Percentiles rank a stretch among this genome's conserved stretches.
These are phyloP conservation scores for Elongisporangium anandrum DNA, from an alignment of 352 stramenopile species.

Conservation along the genomic window DNA sequence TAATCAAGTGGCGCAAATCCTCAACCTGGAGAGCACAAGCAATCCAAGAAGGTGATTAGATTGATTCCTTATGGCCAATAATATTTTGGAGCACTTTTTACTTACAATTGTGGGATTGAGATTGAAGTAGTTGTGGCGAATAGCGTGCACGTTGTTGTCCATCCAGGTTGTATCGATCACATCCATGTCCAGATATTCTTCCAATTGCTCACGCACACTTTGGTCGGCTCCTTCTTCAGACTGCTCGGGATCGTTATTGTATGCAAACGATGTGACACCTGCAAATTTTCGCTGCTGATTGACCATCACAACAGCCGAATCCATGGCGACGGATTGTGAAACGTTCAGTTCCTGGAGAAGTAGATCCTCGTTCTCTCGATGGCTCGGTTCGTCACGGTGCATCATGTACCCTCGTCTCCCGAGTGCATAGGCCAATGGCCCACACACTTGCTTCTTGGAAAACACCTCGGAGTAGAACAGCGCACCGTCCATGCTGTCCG, in stretches of 20 bases:
- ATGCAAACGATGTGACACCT: slow-evolving; percentile 52
- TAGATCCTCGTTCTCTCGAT: not conserved
- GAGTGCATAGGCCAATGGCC: slow-evolving; percentile 46
- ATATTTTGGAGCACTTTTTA: not conserved
- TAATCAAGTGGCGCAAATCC: slow-evolving; percentile 24
- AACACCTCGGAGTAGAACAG: slow-evolving; percentile 71
- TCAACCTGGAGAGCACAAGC: slow-evolving; percentile 24
- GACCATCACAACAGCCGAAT: slow-evolving; percentile 10
- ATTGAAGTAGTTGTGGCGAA: slow-evolving; percentile 74
- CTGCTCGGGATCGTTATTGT: slow-evolving; percentile 23
- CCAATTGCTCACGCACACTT: not conserved
- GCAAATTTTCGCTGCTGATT: slow-evolving; percentile 52
- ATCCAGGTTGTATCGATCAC: slow-evolving; percentile 79
- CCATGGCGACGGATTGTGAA: not conserved
- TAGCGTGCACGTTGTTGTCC: slow-evolving; percentile 64
- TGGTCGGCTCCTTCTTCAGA: slow-evolving; percentile 1
- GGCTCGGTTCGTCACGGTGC: slow-evolving; percentile 26
- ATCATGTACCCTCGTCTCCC: slow-evolving; percentile 49
- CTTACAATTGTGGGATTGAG: slow-evolving; percentile 58
- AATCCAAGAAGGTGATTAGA: slow-evolving; percentile 3
- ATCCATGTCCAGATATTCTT: slow-evolving; percentile 55
- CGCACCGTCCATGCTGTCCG: slow-evolving; percentile 64
- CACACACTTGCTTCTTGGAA: slow-evolving; percentile 30
- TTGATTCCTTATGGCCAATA: not conserved
- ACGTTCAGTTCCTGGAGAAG: slow-evolving; percentile 3